These are phyloP conservation scores for Camellia oleifera DNA, from an alignment of 179 eudicot genomes.

Conservation along the genomic window DNA sequence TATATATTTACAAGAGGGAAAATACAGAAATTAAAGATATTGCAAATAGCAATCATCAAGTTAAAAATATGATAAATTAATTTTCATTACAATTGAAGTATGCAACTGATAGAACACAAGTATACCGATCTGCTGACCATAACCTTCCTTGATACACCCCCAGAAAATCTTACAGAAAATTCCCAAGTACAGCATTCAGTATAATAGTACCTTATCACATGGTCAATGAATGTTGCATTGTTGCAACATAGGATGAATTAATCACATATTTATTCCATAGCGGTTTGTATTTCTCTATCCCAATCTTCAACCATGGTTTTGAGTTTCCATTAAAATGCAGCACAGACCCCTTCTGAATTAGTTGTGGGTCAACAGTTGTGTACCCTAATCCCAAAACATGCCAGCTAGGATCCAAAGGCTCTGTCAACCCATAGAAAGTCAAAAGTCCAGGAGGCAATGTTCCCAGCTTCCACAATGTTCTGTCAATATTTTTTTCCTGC, in stretches of 20 bases:
- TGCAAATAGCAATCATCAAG: not conserved
- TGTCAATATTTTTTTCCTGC: constrained; percentile 80
- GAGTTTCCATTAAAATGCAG: constrained; percentile 77
- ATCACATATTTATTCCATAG: constrained; percentile 78
- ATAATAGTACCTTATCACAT: not conserved
- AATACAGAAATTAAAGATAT: too few relatives aligned
- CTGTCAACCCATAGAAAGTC: constrained; percentile 78
- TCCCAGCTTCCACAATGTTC: constrained; percentile 78
- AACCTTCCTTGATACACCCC: not conserved
- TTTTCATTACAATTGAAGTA: not conserved
- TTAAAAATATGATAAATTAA: too few relatives aligned
- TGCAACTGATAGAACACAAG: not conserved
- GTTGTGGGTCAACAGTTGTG: constrained; percentile 62
- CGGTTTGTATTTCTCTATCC: constrained; percentile 73
- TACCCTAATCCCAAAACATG: constrained; percentile 77
- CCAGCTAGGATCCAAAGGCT: constrained; percentile 65
- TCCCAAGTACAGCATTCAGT: not conserved
- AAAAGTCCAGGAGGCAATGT: constrained; percentile 78
- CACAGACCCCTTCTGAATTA: constrained; percentile 69
- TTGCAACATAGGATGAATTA: constrained; percentile 57
- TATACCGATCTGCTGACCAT: not conserved
- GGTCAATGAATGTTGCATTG: constrained; percentile 75
- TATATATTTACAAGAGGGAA: not conserved
- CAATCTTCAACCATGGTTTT: constrained; percentile 87
- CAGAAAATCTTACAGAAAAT: not conserved